A percentile compares a stretch with the other conserved stretches of the same genome.
These are phyloP conservation scores for Rhynchosporium agropyri DNA, from an alignment of 2,329 filamentous ascomycete genomes.

Conservation along the genomic window DNA sequence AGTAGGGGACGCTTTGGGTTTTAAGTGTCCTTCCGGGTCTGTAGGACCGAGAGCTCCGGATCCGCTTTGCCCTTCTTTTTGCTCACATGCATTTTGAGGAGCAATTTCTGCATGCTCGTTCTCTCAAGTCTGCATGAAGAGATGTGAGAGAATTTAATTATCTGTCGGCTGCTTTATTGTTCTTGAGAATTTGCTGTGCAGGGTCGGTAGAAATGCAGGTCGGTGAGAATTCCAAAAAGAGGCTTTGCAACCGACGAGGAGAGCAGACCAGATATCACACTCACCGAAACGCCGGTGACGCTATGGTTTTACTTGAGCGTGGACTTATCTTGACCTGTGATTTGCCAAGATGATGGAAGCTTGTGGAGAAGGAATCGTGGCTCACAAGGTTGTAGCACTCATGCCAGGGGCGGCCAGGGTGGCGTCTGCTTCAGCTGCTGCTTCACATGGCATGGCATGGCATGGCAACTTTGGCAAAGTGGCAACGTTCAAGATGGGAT, in stretches of 20 bases:
- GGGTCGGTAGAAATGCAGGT: not conserved
- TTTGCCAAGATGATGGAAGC: constrained; percentile 8
- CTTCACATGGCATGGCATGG: not conserved
- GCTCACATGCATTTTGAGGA: not conserved
- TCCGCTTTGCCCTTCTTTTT: constrained; percentile 1
- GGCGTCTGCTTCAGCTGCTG: constrained; percentile 3
- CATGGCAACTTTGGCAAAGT: not conserved
- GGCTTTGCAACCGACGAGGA: not conserved
- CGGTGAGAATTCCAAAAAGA: not conserved
- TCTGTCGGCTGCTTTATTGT: not conserved
- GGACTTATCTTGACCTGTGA: not conserved
- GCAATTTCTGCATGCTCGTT: not conserved
- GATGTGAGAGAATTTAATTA: not conserved
- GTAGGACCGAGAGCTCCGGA: constrained; percentile 2
- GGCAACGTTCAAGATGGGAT: not conserved
- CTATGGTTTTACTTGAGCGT: not conserved
- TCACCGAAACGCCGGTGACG: constrained; percentile 2
- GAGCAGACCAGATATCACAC: not conserved
- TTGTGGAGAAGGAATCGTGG: constrained; percentile 11
- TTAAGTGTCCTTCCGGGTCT: not conserved
- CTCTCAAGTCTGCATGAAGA: not conserved
- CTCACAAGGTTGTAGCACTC: constrained; percentile 6
- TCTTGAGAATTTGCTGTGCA: not conserved
- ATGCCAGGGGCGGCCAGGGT: constrained; percentile 12
- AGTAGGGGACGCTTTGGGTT: not conserved